A percentile compares a stretch with the other conserved stretches of the same genome.
phyloP scores from a whole-genome alignment of 2,329 filamentous ascomycete genomes.

The Keithomyces neogunnii region DNA sequence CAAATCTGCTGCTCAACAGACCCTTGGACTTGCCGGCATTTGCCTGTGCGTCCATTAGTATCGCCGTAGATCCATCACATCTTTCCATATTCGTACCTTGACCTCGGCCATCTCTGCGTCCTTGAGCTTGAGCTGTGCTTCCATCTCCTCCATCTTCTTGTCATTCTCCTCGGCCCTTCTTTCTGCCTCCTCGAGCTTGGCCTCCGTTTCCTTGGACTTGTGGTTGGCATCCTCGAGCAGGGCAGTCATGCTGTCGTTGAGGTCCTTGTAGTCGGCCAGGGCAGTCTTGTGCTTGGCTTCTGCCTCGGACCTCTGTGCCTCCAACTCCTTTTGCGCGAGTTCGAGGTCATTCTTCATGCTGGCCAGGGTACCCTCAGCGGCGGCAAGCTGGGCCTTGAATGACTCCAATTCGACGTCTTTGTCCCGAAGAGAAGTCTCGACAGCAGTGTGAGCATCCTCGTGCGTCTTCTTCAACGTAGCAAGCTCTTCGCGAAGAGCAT shows the following conservation, averaged over 20 bases:
- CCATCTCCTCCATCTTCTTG: conserved; percentile 39
- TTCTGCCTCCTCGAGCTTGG: conserved; percentile 37
- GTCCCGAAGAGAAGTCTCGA: conserved; percentile 24
- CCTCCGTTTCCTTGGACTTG: conserved; percentile 43
- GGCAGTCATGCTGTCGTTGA: conserved; percentile 54
- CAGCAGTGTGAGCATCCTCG: conserved; percentile 31
- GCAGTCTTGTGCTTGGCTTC: conserved; percentile 46
- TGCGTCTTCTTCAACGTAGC: conserved; percentile 38
- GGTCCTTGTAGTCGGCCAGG: conserved; percentile 51
- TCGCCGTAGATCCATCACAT: neutral
- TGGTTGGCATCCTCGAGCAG: conserved; percentile 50
- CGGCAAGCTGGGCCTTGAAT: conserved; percentile 23
- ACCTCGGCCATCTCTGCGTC: conserved; percentile 56
- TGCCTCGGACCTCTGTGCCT: conserved; percentile 41
- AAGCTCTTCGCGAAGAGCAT: conserved; percentile 43
- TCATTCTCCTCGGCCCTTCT: conserved; percentile 38
- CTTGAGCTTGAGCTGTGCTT: conserved; percentile 52
- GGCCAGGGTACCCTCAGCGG: conserved; percentile 24
- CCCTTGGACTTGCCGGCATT: conserved; percentile 40
- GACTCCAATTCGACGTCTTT: conserved; percentile 28
- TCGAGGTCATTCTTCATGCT: conserved; percentile 33
- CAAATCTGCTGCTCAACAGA: conserved; percentile 46
- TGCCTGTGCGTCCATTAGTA: conserved; percentile 25
- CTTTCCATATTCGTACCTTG: conserved; percentile 32
- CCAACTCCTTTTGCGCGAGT: conserved; percentile 43